phyloP scores from a whole-genome alignment of 1,139 yeast species.

The Protomyces inundatus region DNA sequence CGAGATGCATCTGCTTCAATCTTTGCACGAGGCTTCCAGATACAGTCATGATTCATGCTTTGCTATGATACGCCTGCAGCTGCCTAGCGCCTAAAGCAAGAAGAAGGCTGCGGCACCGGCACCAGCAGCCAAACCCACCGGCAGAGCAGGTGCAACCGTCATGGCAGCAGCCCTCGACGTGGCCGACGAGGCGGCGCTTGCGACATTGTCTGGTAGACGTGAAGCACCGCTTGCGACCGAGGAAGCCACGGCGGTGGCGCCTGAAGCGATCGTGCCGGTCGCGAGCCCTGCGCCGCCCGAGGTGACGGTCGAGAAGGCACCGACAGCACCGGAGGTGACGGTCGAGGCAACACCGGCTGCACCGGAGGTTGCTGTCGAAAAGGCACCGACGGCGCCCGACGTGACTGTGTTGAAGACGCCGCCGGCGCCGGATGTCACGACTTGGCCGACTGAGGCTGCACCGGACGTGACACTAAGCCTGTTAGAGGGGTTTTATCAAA shows the following conservation, averaged over 20 bases:
- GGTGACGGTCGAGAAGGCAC: too few species aligned
- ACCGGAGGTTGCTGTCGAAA: not conserved
- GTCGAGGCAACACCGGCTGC: constrained; percentile 4
- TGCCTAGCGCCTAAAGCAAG: not conserved
- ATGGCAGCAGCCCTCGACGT: not conserved
- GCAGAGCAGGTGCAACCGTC: not conserved
- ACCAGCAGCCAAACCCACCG: not conserved
- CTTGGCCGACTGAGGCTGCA: not conserved
- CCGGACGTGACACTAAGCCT: not conserved
- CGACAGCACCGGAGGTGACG: not conserved
- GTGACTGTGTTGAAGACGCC: not conserved
- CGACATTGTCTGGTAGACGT: not conserved
- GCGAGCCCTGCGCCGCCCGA: not conserved
- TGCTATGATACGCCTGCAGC: too few species aligned
- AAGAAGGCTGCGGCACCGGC: not conserved
- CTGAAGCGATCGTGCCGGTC: not conserved
- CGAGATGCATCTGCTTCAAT: too few species aligned
- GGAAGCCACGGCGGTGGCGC: not conserved
- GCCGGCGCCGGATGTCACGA: not conserved
- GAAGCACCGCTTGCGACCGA: too few species aligned
- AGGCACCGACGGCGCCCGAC: constrained; percentile 3
- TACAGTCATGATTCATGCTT: too few species aligned
- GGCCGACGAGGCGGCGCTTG: not conserved
- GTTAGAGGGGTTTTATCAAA: not conserved
- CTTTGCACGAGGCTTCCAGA: too few species aligned